Conservation (phyloP, 2,329 filamentous ascomycete genomes). For the Nigrospora oryzae region DNA sequence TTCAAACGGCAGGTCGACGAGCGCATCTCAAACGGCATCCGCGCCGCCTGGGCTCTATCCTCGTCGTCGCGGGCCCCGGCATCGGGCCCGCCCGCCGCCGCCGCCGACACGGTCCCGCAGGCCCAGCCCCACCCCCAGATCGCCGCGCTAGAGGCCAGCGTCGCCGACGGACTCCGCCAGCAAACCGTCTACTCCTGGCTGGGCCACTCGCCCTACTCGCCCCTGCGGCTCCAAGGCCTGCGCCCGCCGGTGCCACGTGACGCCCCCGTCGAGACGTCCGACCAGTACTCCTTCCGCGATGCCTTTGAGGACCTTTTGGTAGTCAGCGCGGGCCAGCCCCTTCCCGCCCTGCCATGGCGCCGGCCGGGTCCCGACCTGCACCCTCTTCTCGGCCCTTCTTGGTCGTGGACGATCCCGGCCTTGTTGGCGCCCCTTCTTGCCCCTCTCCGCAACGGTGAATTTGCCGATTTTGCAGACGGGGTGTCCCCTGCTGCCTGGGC, state of each 20-base stretch:
- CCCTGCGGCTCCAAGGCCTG: conserved; percentile 33
- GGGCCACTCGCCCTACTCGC: conserved; percentile 33
- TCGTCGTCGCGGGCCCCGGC: conserved; percentile 8
- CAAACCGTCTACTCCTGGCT: conserved; percentile 24
- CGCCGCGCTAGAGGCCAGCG: neutral
- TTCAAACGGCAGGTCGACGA: conserved; percentile 31
- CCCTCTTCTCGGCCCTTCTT: conserved; percentile 31
- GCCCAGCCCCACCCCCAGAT: neutral
- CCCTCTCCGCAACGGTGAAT: neutral
- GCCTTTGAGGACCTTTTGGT: conserved; percentile 50
- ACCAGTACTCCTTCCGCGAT: conserved; percentile 42
- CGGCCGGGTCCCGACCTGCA: conserved; percentile 17
- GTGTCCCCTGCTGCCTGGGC: conserved; percentile 31
- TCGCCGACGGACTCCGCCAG: conserved; percentile 1
- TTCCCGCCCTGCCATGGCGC: conserved; percentile 28
- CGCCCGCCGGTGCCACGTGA: conserved; percentile 38
- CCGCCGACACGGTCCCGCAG: neutral
- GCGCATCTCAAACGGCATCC: conserved; percentile 22
- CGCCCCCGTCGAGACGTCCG: conserved; percentile 16
- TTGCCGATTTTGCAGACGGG: no score
- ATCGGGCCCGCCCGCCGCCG: neutral
- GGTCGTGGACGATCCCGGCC: conserved; percentile 27
- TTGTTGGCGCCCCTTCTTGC: conserved; percentile 17
- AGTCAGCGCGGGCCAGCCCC: conserved; percentile 30
- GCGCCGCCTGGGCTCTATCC: conserved; percentile 11